Evolutionary conservation across 2,329 filamentous ascomycete species (phyloP), one percentile per base, ranked within the genome.

Genomic region (Microcyclospora tardicrescens): DNA sequence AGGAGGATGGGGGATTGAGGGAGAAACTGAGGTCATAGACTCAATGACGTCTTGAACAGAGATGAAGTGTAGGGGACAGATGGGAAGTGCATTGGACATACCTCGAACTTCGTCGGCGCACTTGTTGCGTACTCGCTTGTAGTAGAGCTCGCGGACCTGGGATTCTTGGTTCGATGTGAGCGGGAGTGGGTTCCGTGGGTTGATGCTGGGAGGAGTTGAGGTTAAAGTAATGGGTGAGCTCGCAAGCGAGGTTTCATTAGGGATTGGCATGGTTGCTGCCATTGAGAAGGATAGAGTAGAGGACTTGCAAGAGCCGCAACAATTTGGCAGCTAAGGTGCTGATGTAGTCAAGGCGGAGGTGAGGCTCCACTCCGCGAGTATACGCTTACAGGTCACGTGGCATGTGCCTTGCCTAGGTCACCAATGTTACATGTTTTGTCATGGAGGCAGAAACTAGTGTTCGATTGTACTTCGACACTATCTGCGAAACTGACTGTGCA

Each of bases 101-200:
- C 66, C 63, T 59, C 63, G 58, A 31, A 71, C 67, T 54, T 69
- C 66, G 37, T 63, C 72, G 5, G 77, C 76, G 63, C 87, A 95
- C 52, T 79, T 69, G 28, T 68, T 69, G 48, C 86, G 73, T 44
- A 94, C 86, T 41, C 83, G 73, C 50, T 82, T 79, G 64, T 89
- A 77, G 61, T 83, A 93, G 9, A 91, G 64, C 50, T 86, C 80
- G 52, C 81, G 75, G 40, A 93, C 82, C 63, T 91, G 82, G 3
- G 76, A 69, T 68, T 93, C 84, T 61, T 93, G 84, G 15, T 77
- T 72, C 10, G 84, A 76, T 16, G 84, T 87, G 41, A 95, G 71
- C 19, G 87, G 87, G 33, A 93, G 67, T 12, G 87, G 87, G 16
- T 36, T 37, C 2, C 39, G 40, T 3, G 43, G 43, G 9, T 39